Evolutionary conservation across 2,329 filamentous ascomycete species (phyloP).

Genomic region (Zymoseptoria brevis): DNA sequence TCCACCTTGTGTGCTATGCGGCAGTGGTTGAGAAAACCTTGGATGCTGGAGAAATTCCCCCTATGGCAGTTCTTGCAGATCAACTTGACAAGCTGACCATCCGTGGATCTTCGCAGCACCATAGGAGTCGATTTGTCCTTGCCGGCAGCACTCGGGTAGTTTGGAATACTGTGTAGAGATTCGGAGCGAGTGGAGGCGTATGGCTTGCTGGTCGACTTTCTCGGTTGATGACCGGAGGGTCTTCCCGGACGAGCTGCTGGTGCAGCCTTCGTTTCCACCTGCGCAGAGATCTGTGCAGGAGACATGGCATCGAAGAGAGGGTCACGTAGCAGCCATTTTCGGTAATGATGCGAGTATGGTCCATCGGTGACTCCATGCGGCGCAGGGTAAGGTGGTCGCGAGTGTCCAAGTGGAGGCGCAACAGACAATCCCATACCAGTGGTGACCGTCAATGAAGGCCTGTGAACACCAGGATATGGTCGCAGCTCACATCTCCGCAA

Average conservation of each 20-base stretch:
- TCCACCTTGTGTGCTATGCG: slow-evolving; percentile 89
- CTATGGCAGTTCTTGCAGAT: slow-evolving; percentile 80
- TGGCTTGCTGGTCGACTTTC: slow-evolving; percentile 41
- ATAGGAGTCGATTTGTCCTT: slow-evolving; percentile 67
- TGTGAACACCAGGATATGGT: slow-evolving; percentile 69
- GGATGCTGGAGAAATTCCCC: slow-evolving; percentile 89
- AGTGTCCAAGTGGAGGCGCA: slow-evolving; percentile 52
- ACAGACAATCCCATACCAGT: slow-evolving; percentile 66
- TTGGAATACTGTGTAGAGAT: slow-evolving; percentile 44
- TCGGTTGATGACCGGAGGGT: slow-evolving; percentile 57
- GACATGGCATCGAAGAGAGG: slow-evolving; percentile 63
- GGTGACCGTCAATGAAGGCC: slow-evolving; percentile 61
- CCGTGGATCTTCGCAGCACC: slow-evolving; percentile 70
- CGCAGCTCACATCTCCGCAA: slow-evolving; percentile 86
- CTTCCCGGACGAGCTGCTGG: slow-evolving; percentile 70
- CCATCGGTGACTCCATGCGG: slow-evolving; percentile 88
- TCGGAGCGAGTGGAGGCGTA: slow-evolving; percentile 51
- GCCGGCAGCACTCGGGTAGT: slow-evolving; percentile 60
- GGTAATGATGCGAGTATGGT: slow-evolving; percentile 88
- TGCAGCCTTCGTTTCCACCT: slow-evolving; percentile 15
- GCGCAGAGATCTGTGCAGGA: slow-evolving; percentile 12
- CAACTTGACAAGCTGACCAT: slow-evolving; percentile 80
- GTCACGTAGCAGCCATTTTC: slow-evolving; percentile 89
- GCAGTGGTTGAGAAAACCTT: slow-evolving; percentile 99
- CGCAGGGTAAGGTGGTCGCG: slow-evolving; percentile 67